phyloP scores from a whole-genome alignment of 345 rosid genomes.

The Heritiera fomes region DNA sequence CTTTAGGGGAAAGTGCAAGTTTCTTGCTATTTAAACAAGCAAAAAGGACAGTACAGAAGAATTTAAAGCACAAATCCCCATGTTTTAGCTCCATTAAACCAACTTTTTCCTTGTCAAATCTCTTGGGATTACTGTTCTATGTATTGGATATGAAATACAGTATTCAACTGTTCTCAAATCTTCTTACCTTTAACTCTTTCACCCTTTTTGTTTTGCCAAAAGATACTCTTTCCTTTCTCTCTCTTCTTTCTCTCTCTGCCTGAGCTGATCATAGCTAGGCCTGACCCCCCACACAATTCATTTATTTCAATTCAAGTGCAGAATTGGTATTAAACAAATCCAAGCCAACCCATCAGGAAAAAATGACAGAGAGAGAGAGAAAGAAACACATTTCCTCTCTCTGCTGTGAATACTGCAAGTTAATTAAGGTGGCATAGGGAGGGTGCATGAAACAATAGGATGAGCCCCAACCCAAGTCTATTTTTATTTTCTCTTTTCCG shows the following conservation, averaged over 20 bases:
- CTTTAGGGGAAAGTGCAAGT: neutral
- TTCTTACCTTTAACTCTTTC: constrained; percentile 23
- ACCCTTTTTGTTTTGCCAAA: neutral
- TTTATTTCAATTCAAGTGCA: constrained; percentile 10
- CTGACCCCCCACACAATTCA: constrained; percentile 1
- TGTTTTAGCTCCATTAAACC: neutral
- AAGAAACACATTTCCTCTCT: neutral
- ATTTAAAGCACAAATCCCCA: neutral
- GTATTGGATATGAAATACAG: neutral
- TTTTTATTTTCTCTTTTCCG: neutral
- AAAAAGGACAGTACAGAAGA: constrained; percentile 11
- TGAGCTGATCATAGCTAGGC: neutral
- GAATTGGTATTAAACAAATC: neutral
- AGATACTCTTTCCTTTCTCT: neutral
- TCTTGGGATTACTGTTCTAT: neutral
- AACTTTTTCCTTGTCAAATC: neutral
- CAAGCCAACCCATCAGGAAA: neutral
- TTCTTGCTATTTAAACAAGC: neutral
- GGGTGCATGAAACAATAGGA: constrained; percentile 18
- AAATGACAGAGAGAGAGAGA: neutral
- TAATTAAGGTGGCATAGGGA: constrained; percentile 15
- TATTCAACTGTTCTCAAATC: neutral
- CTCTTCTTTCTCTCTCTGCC: constrained; percentile 6
- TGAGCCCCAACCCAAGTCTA: constrained; percentile 4
- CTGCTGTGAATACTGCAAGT: constrained; percentile 20